Evolutionary conservation across 2,329 filamentous ascomycete species (phyloP).

Genomic region (Cytospora chrysosperma): DNA sequence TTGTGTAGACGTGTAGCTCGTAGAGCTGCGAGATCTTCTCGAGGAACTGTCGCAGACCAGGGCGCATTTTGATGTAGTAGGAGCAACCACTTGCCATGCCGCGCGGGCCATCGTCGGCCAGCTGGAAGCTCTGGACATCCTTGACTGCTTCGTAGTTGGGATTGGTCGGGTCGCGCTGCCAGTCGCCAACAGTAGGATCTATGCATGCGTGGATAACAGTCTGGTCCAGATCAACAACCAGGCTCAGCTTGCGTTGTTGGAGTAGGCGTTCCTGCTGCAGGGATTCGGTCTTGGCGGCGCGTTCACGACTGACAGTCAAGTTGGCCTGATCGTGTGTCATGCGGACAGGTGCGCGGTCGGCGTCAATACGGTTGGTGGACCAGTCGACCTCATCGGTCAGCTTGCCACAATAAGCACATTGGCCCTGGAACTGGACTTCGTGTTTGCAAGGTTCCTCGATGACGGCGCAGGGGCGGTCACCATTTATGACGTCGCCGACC

Average conservation of each 20-base stretch:
- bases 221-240: slow-evolving; percentile 96
- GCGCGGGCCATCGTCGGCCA: slow-evolving; percentile 78
- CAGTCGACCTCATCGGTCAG: slow-evolving; percentile 93
- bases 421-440: slow-evolving; percentile 83
- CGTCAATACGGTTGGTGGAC: slow-evolving; percentile 75
- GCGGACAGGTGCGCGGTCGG: slow-evolving; percentile 85
- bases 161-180: slow-evolving; percentile 84
- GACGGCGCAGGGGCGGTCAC: slow-evolving; percentile 62
- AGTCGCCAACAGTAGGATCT: slow-evolving; percentile 93
- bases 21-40: slow-evolving; percentile 75
- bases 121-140: slow-evolving; percentile 83
- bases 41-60: slow-evolving; percentile 79
- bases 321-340: slow-evolving; percentile 91
- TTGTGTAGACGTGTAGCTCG: slow-evolving; percentile 97
- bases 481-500: slow-evolving; percentile 62
- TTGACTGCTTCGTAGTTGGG: slow-evolving; percentile 90
- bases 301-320: slow-evolving; percentile 78
- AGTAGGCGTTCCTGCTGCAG: slow-evolving; percentile 83
- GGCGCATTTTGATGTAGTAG: slow-evolving; percentile 98
- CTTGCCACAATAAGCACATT: slow-evolving; percentile 90
- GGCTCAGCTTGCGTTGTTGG: slow-evolving; percentile 76
- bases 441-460: slow-evolving; percentile 91
- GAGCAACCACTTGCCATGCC: slow-evolving; percentile 72
- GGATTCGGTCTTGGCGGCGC: slow-evolving; percentile 80
- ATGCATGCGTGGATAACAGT: slow-evolving; percentile 98